Evolutionary conservation across 2,329 filamentous ascomycete species (phyloP), one percentile per base, ranked within the genome.

Genomic region (Lachnellula willkommii): DNA sequence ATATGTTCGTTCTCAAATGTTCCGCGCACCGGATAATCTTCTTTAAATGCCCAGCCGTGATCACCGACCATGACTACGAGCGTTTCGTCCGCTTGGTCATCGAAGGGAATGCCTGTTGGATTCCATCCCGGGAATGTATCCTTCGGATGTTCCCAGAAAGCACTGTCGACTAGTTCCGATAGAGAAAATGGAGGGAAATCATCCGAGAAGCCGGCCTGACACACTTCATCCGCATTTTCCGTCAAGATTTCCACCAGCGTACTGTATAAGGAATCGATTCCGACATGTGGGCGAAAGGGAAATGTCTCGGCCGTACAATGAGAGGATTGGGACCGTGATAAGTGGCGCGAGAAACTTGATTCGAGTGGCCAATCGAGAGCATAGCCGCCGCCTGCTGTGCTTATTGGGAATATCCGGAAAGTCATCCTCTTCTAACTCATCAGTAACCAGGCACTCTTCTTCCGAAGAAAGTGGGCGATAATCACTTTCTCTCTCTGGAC

Each of bases 11-110:
- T 77, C 57, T 74, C 70, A 52, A 74, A 76, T 2, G 72, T 74
- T 9, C 71, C 72, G 17, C 69, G 69, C 3, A 68, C 66, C 14
- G 66, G 66, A 3, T 67, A 63, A 55, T 76, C 74, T 62, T 75
- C 72, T 35, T 68, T 60, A 57, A 77, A 76, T 8, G 74, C 71
- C 60, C 73, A 71, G 43, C 73, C 73, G 62, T 68, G 74, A 59
- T 77, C 75, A 17, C 75, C 75, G 5, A 76, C 70, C n/a, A 77
- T 63, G 2, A 77, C 72, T 1, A 78, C 71, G 5, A 78, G 65
- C 5, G 75, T 78, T 57, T 74, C 70, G 54, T 77, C 72, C 14
- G 73, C 66, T 56, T 76, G 75, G 12, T 48, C 54, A 14, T 53
- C 39, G 36, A 53, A 50, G 7, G 47, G 39, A 43, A 50, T 51